phyloP scores from a whole-genome alignment of 2,329 filamentous ascomycete species.

The Penicillium psychrosexuale region DNA sequence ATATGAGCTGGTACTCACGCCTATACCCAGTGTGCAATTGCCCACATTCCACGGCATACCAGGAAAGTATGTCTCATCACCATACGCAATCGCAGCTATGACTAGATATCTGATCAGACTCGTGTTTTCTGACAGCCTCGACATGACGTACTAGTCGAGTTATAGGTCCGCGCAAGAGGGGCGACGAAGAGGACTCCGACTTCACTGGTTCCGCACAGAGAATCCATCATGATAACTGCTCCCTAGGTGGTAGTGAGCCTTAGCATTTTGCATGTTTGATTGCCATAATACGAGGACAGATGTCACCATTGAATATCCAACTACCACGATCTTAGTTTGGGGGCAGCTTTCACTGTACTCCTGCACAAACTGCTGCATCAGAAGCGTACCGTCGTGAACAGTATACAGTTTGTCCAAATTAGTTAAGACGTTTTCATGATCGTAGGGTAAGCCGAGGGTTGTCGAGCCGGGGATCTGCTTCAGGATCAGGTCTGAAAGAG shows the following conservation, averaged over 20 bases:
- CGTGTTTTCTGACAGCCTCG: neutral
- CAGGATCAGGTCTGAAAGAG: conserved; percentile 21
- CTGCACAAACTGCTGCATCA: conserved; percentile 25
- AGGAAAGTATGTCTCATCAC: conserved; percentile 21
- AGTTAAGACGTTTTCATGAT: conserved; percentile 12
- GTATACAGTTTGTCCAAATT: conserved; percentile 14
- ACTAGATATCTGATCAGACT: conserved; percentile 6
- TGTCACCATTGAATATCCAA: conserved; percentile 24
- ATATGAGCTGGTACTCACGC: conserved; percentile 11
- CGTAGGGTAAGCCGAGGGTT: conserved; percentile 21
- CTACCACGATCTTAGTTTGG: conserved; percentile 19
- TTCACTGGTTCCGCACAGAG: conserved; percentile 24
- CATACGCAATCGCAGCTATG: conserved; percentile 20
- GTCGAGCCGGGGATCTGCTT: conserved; percentile 23
- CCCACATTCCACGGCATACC: conserved; percentile 17
- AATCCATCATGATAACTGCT: conserved; percentile 24
- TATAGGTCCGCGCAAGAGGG: conserved; percentile 13
- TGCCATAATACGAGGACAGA: neutral
- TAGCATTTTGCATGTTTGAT: neutral
- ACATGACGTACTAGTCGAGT: conserved; percentile 11
- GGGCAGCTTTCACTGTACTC: conserved; percentile 22
- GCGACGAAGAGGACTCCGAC: conserved; percentile 14
- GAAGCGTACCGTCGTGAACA: conserved; percentile 12
- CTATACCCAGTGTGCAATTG: conserved; percentile 18
- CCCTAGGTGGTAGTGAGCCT: conserved; percentile 11